These are phyloP conservation scores for Penicillium sp. DNA, from an alignment of 2,329 filamentous ascomycete genomes.

Conservation along the genomic window DNA sequence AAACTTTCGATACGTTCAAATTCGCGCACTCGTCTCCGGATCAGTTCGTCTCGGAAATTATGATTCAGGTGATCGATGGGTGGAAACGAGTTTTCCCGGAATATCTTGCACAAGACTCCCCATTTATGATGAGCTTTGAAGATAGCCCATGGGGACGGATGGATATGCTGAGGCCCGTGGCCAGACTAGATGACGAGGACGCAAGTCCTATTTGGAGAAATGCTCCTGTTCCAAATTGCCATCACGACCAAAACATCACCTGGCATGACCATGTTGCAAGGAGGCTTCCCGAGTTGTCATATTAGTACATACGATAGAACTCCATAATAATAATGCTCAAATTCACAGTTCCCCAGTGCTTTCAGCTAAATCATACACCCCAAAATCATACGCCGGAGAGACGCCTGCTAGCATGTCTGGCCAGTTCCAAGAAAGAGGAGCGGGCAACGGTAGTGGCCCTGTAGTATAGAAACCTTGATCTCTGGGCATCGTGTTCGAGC, in stretches of 20 bases:
- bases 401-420: neutral
- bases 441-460: neutral
- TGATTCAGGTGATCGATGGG: slow-evolving; percentile 10
- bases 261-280: slow-evolving; percentile 2
- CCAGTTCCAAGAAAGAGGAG: slow-evolving; percentile 1
- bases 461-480: neutral
- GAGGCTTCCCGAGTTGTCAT: neutral
- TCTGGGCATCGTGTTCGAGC: neutral
- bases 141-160: slow-evolving; percentile 9
- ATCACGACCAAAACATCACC: slow-evolving; percentile 7
- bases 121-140: slow-evolving; percentile 13
- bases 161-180: slow-evolving; percentile 12
- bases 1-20: slow-evolving; percentile 6
- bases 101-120: slow-evolving; percentile 12
- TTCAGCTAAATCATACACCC: neutral
- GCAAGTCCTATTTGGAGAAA: slow-evolving; percentile 12
- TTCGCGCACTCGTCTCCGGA: slow-evolving; percentile 12
- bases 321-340: neutral
- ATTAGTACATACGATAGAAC: neutral
- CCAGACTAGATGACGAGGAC: slow-evolving; percentile 8
- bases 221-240: slow-evolving; percentile 12
- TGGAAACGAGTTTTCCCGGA: slow-evolving; percentile 13
- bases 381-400: neutral
- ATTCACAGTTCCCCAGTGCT: neutral
- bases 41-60: slow-evolving; percentile 13